These are phyloP conservation scores for Pyropia yezoensis DNA, from an alignment of 23 red algal genomes.

Conservation along the genomic window DNA sequence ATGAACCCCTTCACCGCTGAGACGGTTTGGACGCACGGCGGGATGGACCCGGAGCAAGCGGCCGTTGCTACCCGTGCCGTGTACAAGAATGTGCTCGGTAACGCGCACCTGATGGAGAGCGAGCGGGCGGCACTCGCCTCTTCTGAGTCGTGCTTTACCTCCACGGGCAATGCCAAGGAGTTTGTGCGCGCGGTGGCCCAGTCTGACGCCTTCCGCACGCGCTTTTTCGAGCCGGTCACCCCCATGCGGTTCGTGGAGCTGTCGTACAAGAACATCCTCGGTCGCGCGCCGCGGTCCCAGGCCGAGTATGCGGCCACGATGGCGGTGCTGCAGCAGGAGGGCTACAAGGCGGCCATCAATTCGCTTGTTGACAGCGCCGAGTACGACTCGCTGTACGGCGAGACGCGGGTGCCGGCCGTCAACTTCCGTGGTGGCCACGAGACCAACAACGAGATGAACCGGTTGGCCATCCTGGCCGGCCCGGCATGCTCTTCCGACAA, in stretches of 20 bases:
- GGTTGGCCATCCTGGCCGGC: conserved; percentile 34
- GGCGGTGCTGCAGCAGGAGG: conserved; percentile 45
- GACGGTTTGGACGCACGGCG: conserved; percentile 31
- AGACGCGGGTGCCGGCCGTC: conserved; percentile 43
- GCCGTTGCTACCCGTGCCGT: conserved; percentile 16
- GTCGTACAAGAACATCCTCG: conserved; percentile 57
- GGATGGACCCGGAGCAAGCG: conserved; percentile 32
- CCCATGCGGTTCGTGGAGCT: conserved; percentile 53
- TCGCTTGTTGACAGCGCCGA: conserved; percentile 55
- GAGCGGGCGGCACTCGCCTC: conserved; percentile 30
- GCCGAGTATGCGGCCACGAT: conserved; percentile 34
- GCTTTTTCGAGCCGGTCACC: conserved; percentile 36
- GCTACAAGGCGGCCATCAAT: conserved; percentile 59
- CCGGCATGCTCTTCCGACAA: conserved; percentile 16
- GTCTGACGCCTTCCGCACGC: conserved; percentile 27
- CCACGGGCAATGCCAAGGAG: conserved; percentile 47
- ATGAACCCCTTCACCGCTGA: conserved; percentile 64
- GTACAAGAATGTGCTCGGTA: conserved; percentile 38
- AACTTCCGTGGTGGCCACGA: conserved; percentile 67
- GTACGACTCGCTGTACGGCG: conserved; percentile 53
- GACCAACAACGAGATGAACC: conserved; percentile 62
- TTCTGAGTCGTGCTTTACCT: conserved; percentile 42
- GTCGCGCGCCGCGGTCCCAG: conserved; percentile 52
- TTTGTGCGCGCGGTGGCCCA: conserved; percentile 43
- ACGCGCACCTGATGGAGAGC: conserved; percentile 48